These are phyloP conservation scores for Monosporascus sp. DNA, from an alignment of 2,329 filamentous ascomycete genomes.

Conservation along the genomic window DNA sequence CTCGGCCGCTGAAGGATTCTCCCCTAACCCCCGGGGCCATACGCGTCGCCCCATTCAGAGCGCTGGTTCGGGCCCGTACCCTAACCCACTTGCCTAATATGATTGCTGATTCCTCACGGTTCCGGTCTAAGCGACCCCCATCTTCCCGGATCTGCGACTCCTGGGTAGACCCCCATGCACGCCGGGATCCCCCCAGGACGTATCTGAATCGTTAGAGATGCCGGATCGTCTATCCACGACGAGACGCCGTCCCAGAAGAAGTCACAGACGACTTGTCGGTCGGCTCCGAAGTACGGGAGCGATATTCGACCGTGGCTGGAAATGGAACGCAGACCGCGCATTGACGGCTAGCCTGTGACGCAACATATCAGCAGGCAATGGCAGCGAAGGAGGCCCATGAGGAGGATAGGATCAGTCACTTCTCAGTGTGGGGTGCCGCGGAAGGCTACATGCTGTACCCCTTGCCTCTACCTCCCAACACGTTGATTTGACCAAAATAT, in stretches of 20 bases:
- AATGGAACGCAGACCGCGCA: background rate
- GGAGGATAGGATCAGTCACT: background rate
- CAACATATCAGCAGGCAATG: background rate
- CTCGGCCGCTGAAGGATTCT: too few species aligned
- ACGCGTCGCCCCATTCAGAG: too few species aligned
- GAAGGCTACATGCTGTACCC: too few species aligned
- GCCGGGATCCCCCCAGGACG: background rate
- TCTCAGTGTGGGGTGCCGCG: background rate
- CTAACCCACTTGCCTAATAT: background rate
- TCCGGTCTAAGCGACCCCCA: background rate
- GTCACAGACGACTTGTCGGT: too few species aligned
- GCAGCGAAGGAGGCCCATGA: background rate
- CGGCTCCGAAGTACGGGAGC: too few species aligned
- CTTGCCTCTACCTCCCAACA: too few species aligned
- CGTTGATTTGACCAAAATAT: too few species aligned
- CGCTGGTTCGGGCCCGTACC: too few species aligned
- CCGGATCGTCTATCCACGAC: background rate
- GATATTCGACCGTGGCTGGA: too few species aligned
- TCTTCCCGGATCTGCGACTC: background rate
- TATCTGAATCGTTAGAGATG: background rate
- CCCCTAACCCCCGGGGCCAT: too few species aligned
- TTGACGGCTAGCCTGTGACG: background rate
- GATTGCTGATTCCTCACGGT: background rate
- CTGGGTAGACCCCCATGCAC: background rate
- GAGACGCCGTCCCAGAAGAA: background rate